Conservation (phyloP, 441 rosid genomes). For the Adansonia rubrostipa region DNA sequence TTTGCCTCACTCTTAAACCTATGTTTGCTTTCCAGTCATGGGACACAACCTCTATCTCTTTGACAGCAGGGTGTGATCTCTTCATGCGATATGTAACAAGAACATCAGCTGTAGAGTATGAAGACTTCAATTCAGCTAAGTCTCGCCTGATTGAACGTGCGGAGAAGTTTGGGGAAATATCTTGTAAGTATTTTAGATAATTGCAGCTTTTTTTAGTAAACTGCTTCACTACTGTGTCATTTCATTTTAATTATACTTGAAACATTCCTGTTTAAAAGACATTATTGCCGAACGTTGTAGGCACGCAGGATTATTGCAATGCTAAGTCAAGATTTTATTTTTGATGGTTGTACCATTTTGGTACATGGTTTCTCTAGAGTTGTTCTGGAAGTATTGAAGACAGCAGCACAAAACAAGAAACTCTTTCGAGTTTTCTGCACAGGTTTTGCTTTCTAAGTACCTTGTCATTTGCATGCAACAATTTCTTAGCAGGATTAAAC, state of each 20-base stretch:
- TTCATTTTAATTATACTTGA: not conserved
- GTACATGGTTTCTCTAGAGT: slow-evolving; percentile 98
- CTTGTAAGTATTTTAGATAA: slow-evolving; percentile 55
- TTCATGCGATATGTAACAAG: slow-evolving; percentile 86
- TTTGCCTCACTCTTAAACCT: not conserved
- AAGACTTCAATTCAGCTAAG: slow-evolving; percentile 85
- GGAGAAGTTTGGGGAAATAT: slow-evolving; percentile 93
- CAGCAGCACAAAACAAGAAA: slow-evolving; percentile 73
- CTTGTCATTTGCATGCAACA: no score
- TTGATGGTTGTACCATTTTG: slow-evolving; percentile 93
- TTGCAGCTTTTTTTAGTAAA: not conserved
- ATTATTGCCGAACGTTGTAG: slow-evolving; percentile 42
- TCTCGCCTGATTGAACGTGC: slow-evolving; percentile 89
- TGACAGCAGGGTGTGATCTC: slow-evolving; percentile 92
- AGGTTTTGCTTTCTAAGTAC: slow-evolving; percentile 39
- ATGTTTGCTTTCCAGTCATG: slow-evolving; percentile 52
- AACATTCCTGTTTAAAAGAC: slow-evolving; percentile 1
- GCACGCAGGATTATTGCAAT: slow-evolving; percentile 79
- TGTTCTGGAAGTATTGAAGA: slow-evolving; percentile 74
- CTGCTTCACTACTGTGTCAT: not conserved
- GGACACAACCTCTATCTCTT: slow-evolving; percentile 83
- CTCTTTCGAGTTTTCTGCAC: slow-evolving; percentile 63
- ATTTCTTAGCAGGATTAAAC: not conserved
- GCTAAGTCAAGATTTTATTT: slow-evolving; percentile 91
- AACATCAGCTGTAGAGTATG: slow-evolving; percentile 87